Base-by-base conservation (phyloP, 148 eudicot species). In the Camellia lanceoleosa region DNA sequence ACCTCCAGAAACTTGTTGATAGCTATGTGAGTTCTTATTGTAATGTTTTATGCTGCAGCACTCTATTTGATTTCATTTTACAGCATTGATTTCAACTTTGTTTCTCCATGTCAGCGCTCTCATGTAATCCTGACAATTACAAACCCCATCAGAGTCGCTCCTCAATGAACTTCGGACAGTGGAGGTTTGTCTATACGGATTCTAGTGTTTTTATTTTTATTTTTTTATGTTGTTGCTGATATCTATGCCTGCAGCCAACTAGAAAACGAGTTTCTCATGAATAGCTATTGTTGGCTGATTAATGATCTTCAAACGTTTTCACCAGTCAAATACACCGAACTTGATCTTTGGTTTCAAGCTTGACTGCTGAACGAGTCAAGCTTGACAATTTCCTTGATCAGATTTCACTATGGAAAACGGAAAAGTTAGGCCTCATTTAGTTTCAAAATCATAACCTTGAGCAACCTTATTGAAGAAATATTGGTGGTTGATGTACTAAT, bases 101-200 rank as follows among this genome's bases (percentile, higher is more conserved):
- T 72, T 64, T 83, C 59, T 85, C 43, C 30, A 68, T 78, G 5
- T 62, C 97, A 96, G 98, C 97, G 99, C 14, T 89, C 98, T 46
- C 90, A 96, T 82, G 85, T 96, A 59, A 77, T 83, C 76, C 77
- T 85, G 77, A 96, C 99, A 20, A 91, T 96, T 74, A 92, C 98
- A 60, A n/a, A 91, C 89, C 71, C 99, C 99, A 66, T 93, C 97
- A 38, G 97, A 96, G 76, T 96, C 97, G 62, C 98, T 96, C 83
- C 90, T 96, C 59, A 88, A 85, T 84, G 98, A 96, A 85, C 99
- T 96, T 78, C 92, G 89, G 79, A 93, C 93, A 65, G 98, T 96
- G 78, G 98, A 95, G 99, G 99, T 95, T 83, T 77, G 92, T 81
- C 20, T 69, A 56, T 78, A 73, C 71, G 68, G 69, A 68, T 73